phyloP scores from a whole-genome alignment of 2,329 filamentous ascomycete genomes.

The Arachnomyces sp. region DNA sequence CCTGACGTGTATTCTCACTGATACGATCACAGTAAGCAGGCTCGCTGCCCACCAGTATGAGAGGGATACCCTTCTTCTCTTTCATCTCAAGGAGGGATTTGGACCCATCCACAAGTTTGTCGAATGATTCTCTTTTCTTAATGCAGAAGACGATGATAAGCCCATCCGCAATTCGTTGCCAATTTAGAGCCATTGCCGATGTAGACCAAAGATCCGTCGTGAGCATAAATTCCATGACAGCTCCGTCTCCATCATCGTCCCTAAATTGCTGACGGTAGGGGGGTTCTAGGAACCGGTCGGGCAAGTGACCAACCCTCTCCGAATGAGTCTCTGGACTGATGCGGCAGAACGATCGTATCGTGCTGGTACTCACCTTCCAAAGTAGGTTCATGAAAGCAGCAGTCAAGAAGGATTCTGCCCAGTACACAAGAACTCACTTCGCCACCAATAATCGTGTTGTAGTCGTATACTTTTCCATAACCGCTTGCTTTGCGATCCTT shows the following conservation, averaged over 20 bases:
- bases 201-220: neutral
- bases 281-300: too few species aligned
- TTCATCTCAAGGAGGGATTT: neutral
- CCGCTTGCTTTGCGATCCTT: neutral
- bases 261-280: neutral
- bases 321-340: neutral
- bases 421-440: neutral
- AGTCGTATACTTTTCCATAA: too few species aligned
- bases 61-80: neutral
- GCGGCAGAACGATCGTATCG: too few species aligned
- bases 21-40: conserved; percentile 1
- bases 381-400: conserved; percentile 2
- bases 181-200: neutral
- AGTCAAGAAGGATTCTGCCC: neutral
- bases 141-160: conserved; percentile 3
- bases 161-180: neutral
- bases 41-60: neutral
- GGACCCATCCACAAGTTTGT: neutral
- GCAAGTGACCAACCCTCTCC: too few species aligned
- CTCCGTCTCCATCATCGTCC: neutral
- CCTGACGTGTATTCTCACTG: neutral
- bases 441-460: neutral
- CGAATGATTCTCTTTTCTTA: conserved; percentile 1
- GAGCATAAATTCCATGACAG: neutral
- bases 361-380: neutral